Conservation (phyloP, 345 rosid genomes). For the Lagerstroemia speciosa region DNA sequence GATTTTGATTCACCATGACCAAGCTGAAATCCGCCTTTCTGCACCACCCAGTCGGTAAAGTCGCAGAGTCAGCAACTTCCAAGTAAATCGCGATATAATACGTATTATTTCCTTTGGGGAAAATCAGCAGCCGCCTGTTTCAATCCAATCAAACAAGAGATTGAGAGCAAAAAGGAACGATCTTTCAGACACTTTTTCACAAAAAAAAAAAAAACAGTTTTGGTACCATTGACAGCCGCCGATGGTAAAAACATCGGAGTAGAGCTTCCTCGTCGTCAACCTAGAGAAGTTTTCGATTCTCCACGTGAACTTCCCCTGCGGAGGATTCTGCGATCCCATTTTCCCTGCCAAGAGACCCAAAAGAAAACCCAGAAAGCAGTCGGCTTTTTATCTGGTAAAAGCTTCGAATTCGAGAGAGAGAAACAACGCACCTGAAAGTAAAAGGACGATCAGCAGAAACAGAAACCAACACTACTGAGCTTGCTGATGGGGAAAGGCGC, state of each 20-base stretch:
- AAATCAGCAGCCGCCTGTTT: conserved; percentile 12
- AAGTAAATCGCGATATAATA: conserved; percentile 18
- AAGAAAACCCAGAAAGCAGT: not conserved
- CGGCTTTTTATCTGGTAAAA: not conserved
- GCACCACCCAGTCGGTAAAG: conserved; percentile 21
- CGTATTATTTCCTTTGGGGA: conserved; percentile 21
- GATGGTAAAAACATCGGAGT: conserved; percentile 16
- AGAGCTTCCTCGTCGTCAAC: conserved; percentile 9
- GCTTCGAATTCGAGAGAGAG: not conserved
- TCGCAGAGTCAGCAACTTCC: conserved; percentile 17
- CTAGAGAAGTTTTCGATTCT: conserved; percentile 16
- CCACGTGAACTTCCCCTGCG: conserved; percentile 23
- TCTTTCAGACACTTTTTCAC: not conserved
- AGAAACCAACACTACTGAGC: no score
- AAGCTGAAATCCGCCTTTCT: conserved; percentile 21
- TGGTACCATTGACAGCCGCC: conserved; percentile 17
- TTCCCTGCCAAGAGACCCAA: not conserved
- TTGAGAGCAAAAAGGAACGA: not conserved
- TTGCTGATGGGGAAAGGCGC: no score
- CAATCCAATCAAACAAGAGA: not conserved
- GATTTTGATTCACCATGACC: conserved; percentile 15
- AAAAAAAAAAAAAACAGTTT: conserved; percentile 6
- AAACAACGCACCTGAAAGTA: no score
- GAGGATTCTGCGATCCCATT: conserved; percentile 4
- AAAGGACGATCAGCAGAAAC: not conserved